phyloP scores from a whole-genome alignment of 306 rosid genomes.

The Morella rubra region DNA sequence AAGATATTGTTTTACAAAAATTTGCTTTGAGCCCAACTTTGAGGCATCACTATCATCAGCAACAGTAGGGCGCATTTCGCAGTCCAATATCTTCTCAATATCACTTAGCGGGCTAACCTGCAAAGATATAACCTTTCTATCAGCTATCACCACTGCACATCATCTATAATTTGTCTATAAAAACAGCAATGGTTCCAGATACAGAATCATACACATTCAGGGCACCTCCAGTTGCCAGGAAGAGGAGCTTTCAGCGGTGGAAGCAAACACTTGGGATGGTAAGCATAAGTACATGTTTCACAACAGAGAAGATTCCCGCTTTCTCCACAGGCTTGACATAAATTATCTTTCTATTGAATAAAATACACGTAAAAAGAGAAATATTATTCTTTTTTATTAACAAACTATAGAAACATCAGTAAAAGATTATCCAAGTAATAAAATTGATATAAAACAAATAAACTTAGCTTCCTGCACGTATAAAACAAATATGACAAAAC shows the following conservation, averaged over 20 bases:
- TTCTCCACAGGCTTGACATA: constrained; percentile 96
- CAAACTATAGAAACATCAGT: not conserved
- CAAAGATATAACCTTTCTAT: constrained; percentile 24
- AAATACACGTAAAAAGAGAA: constrained; percentile 11
- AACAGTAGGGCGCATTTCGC: constrained; percentile 91
- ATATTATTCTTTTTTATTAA: not conserved
- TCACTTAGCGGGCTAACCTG: constrained; percentile 97
- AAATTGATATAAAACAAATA: not conserved
- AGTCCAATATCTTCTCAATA: constrained; percentile 87
- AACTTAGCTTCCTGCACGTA: not conserved
- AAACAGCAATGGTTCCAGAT: constrained; percentile 20
- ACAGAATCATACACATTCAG: constrained; percentile 83
- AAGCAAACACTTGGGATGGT: constrained; percentile 84
- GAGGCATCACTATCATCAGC: constrained; percentile 75
- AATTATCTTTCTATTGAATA: constrained; percentile 70
- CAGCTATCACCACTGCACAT: constrained; percentile 19
- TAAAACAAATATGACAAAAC: not conserved
- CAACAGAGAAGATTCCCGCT: constrained; percentile 70
- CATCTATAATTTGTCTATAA: constrained; percentile 8
- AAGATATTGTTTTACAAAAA: constrained; percentile 91
- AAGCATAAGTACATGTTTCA: constrained; percentile 81
- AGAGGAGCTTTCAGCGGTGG: constrained; percentile 69
- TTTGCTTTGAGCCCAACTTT: constrained; percentile 72
- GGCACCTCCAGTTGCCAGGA: constrained; percentile 86
- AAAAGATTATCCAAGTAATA: not conserved